Evolutionary conservation across 192 early-diverging fungal species (phyloP).

Genomic region (Umbelopsis vinacea): DNA sequence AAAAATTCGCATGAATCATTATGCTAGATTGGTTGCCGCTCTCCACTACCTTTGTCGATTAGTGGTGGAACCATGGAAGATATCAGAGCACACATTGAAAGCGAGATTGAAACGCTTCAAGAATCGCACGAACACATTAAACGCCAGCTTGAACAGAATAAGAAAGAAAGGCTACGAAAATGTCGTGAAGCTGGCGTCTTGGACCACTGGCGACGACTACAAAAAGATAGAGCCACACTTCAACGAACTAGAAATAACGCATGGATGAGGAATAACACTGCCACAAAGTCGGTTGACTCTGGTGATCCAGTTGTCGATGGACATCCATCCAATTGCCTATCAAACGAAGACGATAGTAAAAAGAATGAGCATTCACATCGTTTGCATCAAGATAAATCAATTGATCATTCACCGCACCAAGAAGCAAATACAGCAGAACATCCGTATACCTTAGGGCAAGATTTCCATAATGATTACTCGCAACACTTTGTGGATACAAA

Average conservation of each 20-base stretch:
- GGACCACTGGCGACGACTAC: slow-evolving; percentile 14
- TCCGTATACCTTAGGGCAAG: neutral
- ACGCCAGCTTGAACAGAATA: neutral
- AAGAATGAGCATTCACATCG: too few species aligned
- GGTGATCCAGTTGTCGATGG: too few species aligned
- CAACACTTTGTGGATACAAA: slow-evolving; percentile 59
- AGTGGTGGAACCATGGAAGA: neutral
- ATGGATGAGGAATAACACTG: too few species aligned
- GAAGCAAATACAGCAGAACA: neutral
- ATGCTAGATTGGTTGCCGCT: too few species aligned
- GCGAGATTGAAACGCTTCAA: neutral
- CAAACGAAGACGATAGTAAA: too few species aligned
- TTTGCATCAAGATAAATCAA: too few species aligned
- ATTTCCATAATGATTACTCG: slow-evolving; percentile 57
- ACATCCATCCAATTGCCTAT: too few species aligned
- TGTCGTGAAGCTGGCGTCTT: slow-evolving; percentile 3
- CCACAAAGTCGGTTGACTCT: too few species aligned
- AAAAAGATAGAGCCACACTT: neutral
- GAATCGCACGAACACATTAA: neutral
- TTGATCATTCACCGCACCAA: neutral
- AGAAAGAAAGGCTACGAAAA: neutral
- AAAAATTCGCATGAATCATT: too few species aligned
- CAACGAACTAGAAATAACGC: neutral
- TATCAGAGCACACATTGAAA: neutral
- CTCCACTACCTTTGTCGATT: too few species aligned